Evolutionary conservation across 2,329 filamentous ascomycete species (phyloP).

Genomic region (Ophiocordyceps camponoti-rufipedis): DNA sequence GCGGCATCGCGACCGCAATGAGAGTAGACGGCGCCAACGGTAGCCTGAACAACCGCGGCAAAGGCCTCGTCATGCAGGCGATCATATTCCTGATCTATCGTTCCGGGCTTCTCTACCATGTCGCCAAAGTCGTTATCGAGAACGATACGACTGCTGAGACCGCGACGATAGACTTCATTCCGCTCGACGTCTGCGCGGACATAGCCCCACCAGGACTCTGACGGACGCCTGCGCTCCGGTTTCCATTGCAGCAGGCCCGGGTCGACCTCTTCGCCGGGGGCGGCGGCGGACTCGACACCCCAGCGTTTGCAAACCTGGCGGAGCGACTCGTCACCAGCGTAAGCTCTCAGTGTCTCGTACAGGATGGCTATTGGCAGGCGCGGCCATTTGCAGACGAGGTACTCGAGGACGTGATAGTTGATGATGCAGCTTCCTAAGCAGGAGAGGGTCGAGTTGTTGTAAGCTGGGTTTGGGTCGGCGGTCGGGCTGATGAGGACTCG

Average conservation of each 20-base stretch:
- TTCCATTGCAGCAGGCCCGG: constrained; percentile 74
- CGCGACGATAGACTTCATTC: constrained; percentile 35
- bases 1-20: constrained; percentile 65
- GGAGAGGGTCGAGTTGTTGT: constrained; percentile 79
- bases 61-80: constrained; percentile 61
- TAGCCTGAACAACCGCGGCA: constrained; percentile 62
- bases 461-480: constrained; percentile 58
- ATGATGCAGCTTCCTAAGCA: constrained; percentile 69
- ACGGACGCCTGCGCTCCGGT: constrained; percentile 25
- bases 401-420: constrained; percentile 77
- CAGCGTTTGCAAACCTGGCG: constrained; percentile 61
- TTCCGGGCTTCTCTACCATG: constrained; percentile 10
- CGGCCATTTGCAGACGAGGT: constrained; percentile 74
- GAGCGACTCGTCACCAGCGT: constrained; percentile 58
- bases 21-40: constrained; percentile 71
- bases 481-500: constrained; percentile 72
- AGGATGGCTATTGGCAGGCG: constrained; percentile 79
- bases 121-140: constrained; percentile 79
- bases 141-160: constrained; percentile 59
- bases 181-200: constrained; percentile 30
- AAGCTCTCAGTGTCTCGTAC: constrained; percentile 72
- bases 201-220: constrained; percentile 31
- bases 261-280: constrained; percentile 80
- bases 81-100: constrained; percentile 11
- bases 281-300: constrained; percentile 79